Conservation (phyloP, 306 rosid species). For the Hippophae rhamnoides region DNA sequence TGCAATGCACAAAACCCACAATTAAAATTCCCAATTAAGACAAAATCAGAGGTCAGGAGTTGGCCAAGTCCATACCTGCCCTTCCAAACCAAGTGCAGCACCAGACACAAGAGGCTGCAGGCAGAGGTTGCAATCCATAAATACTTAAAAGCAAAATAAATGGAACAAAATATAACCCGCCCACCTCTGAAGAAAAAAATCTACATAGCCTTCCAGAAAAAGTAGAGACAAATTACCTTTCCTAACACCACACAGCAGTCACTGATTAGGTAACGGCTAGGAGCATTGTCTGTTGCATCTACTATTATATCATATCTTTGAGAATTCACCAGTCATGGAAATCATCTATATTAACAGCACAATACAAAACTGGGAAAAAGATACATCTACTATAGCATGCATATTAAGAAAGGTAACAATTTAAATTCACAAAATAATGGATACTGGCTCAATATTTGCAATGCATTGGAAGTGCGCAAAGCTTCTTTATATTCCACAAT, state of each 20-base stretch:
- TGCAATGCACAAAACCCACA: no score
- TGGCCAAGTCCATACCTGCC: constrained; percentile 56
- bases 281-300: constrained; percentile 97
- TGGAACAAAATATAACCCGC: no score
- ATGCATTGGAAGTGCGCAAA: constrained; percentile 69
- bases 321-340: constrained; percentile 34
- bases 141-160: not conserved
- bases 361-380: no score
- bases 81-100: constrained; percentile 95
- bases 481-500: constrained; percentile 81
- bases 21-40: no score
- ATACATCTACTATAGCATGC: not conserved
- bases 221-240: constrained; percentile 48
- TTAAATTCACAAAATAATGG: constrained; percentile 20
- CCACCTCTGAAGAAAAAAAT: no score
- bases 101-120: constrained; percentile 98
- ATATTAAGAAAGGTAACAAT: not conserved
- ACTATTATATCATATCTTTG: constrained; percentile 71
- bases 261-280: constrained; percentile 86
- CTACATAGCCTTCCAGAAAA: not conserved
- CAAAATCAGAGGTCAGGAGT: constrained; percentile 2
- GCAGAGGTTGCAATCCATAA: constrained; percentile 23
- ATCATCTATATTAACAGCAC: not conserved
- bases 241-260: constrained; percentile 96
- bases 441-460: constrained; percentile 81